Conservation (phyloP, 352 stramenopile species). For the Pythium aristosporum region DNA sequence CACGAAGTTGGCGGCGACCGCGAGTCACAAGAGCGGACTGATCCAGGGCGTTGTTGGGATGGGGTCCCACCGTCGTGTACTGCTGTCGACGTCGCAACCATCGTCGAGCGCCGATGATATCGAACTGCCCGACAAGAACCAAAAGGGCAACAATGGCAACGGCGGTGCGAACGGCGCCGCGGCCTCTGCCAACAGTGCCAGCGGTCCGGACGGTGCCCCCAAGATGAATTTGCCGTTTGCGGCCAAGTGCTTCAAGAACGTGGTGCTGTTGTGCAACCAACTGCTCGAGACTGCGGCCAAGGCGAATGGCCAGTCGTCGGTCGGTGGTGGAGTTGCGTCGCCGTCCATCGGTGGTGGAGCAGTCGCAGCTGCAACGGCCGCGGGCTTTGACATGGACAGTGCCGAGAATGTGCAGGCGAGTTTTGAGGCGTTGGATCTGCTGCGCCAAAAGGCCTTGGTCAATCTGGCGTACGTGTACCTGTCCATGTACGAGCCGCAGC, state of each 20-base stretch:
- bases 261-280: slow-evolving; percentile 79
- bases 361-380: slow-evolving; percentile 1
- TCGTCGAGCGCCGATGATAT: slow-evolving; percentile 63
- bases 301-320: slow-evolving; percentile 19
- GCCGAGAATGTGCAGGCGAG: slow-evolving; percentile 38
- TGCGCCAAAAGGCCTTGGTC: slow-evolving; percentile 85
- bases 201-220: slow-evolving; percentile 32
- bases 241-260: slow-evolving; percentile 89
- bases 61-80: slow-evolving; percentile 75
- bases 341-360: background rate
- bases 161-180: background rate
- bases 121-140: slow-evolving; percentile 61
- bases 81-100: slow-evolving; percentile 72
- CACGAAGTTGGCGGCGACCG: slow-evolving; percentile 47
- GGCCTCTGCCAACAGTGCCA: background rate
- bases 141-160: slow-evolving; percentile 30
- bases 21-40: slow-evolving; percentile 80
- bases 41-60: slow-evolving; percentile 79
- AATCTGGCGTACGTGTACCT: slow-evolving; percentile 91
- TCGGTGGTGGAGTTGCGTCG: slow-evolving; percentile 9
- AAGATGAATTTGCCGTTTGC: slow-evolving; percentile 86
- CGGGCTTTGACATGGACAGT: slow-evolving; percentile 16
- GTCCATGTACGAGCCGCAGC: slow-evolving; percentile 88
- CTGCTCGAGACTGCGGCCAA: slow-evolving; percentile 44
- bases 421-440: slow-evolving; percentile 54